Conservation (phyloP, 495 filamentous ascomycete species). For the Parmelia sp. region DNA sequence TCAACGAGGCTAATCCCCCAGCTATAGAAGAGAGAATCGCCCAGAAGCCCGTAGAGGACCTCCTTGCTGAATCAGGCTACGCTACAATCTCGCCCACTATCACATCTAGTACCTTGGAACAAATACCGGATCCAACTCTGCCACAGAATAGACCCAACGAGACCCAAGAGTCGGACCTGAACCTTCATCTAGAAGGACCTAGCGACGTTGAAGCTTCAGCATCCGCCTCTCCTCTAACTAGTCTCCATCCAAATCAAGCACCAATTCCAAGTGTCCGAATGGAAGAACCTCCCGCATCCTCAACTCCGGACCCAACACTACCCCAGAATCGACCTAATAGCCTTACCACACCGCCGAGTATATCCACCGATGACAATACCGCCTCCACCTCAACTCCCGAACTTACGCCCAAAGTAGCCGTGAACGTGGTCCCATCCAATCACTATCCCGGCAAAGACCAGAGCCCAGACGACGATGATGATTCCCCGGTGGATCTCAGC, state of each 20-base stretch:
- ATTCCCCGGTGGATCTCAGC: slow-evolving; percentile 31
- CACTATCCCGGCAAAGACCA: slow-evolving; percentile 33
- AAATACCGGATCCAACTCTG: background rate
- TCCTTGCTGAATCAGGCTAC: background rate
- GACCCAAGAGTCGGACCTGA: background rate
- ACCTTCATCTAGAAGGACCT: background rate
- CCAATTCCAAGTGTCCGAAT: background rate
- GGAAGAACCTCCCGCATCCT: background rate
- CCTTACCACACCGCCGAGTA: background rate
- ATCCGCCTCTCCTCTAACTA: background rate
- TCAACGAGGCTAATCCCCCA: background rate
- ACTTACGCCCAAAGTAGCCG: background rate
- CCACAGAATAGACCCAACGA: slow-evolving; percentile 1
- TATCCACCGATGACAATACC: background rate
- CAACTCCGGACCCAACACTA: slow-evolving; percentile 57
- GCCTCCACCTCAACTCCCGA: background rate
- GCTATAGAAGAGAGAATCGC: slow-evolving; percentile 3
- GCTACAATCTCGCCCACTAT: background rate
- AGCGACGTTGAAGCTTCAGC: background rate
- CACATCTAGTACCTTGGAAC: background rate
- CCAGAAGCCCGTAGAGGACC: background rate
- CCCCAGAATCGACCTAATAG: slow-evolving; percentile 60
- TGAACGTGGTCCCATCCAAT: slow-evolving; percentile 10
- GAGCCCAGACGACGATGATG: slow-evolving; percentile 16
- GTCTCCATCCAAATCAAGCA: background rate